Evolutionary conservation across 2,329 filamentous ascomycete genomes (phyloP), one percentile per base, ranked within the genome.

Genomic region (Neopestalotiopsis rosae): DNA sequence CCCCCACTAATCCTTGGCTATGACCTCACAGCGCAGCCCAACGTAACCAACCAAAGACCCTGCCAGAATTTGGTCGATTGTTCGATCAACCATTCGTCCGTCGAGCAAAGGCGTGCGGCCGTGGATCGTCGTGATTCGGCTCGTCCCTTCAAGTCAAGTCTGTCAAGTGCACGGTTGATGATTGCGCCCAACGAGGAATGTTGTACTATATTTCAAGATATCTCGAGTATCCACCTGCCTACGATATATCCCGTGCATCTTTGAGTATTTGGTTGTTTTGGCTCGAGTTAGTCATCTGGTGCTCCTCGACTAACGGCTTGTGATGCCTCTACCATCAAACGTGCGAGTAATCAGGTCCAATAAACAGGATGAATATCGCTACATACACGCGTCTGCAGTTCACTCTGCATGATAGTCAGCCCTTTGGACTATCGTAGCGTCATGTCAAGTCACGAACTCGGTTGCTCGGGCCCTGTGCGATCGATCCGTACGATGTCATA

Each of bases 11-110:
- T 28, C 40, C 34, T 64, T 34, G 38, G 40, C 61, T 20, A 64
- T 64, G 61, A 64, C 61, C 61, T 64, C 61, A 64, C 61, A 38
- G 42, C 38, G 20, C 61, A 64, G 61, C 42, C 38, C 20, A 28
- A 45, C 61, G 34, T 45, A 20, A 64, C 61, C 61, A 62, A 28
- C 34, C 20, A 64, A 49, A 64, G 61, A 45, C 61, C 61, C 40
- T 64, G 61, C 61, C 40, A 20, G 61, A 64, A 49, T 40, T 40
- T 28, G n/a, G 38, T 64, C 61, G 38, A 45, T 49, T 49, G 17
- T 20, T 52, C 32, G 30, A 40, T 62, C 32, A 20, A 62, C 32
- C 30, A 40, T 62, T 62, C 59, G n/a, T 32, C 45, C 45, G 20
- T 17, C 45, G n/a, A 20, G 20, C 45, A 20, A 17, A 20, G 17